A percentile compares a stretch with the other conserved stretches of the same genome.
These are phyloP conservation scores for Ulota crispa DNA, from an alignment of 225 moss, liverwort and hornwort species.

Conservation along the genomic window DNA sequence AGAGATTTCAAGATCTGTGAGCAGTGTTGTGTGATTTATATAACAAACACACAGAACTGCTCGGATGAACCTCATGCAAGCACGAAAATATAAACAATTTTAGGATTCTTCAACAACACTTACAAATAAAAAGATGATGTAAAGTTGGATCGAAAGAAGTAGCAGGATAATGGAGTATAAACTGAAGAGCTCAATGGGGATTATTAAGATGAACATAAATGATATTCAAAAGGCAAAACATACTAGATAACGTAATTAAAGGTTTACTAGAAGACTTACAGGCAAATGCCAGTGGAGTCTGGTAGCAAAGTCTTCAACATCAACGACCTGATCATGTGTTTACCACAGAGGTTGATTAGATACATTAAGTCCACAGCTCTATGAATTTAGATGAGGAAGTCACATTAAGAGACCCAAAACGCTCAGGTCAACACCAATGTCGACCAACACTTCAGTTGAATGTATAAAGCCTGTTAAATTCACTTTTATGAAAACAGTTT, in stretches of 20 bases:
- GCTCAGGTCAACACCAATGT: constrained; percentile 8
- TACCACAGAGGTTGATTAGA: constrained; percentile 45
- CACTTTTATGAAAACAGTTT: no score
- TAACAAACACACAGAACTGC: neutral
- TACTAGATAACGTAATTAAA: constrained; percentile 13
- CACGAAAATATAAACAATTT: neutral
- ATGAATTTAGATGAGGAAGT: constrained; percentile 20
- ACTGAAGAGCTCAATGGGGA: neutral
- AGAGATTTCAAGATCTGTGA: neutral
- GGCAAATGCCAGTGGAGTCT: constrained; percentile 60
- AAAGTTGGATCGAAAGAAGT: constrained; percentile 2
- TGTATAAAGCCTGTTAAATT: neutral
- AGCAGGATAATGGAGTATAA: neutral
- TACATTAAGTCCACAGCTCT: constrained; percentile 20
- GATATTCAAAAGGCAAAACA: constrained; percentile 9
- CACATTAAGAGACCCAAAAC: neutral
- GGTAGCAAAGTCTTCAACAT: constrained; percentile 51
- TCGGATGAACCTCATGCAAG: constrained; percentile 11
- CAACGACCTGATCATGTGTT: constrained; percentile 55
- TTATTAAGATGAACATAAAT: neutral
- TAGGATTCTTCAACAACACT: neutral
- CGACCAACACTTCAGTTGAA: constrained; percentile 7
- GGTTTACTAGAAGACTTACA: constrained; percentile 58
- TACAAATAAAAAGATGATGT: neutral
- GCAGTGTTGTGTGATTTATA: constrained; percentile 7